Evolutionary conservation across 495 filamentous ascomycete species (phyloP).

Genomic region (Neurospora africana): DNA sequence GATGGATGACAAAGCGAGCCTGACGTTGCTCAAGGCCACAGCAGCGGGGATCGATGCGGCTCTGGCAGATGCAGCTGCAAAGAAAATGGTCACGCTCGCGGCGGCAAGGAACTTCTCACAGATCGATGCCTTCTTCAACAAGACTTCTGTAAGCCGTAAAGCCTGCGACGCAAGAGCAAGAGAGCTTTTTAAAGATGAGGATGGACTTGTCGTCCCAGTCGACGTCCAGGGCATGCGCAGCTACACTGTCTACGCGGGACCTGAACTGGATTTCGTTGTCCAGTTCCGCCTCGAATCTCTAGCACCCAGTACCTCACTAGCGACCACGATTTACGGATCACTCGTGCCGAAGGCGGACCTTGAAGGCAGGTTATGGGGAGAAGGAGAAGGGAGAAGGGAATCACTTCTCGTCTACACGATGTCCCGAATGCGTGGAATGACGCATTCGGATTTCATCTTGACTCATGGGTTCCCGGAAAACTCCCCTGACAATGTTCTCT

Average conservation of each 20-base stretch:
- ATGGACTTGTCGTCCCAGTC: too few species aligned
- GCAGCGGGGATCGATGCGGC: too few species aligned
- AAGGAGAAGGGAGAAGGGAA: background rate
- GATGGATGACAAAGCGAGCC: too few species aligned
- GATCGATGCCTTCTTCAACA: conserved; percentile 28
- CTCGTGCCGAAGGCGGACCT: background rate
- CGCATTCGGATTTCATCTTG: background rate
- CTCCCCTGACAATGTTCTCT: background rate
- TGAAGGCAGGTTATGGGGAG: background rate
- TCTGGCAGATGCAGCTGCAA: too few species aligned
- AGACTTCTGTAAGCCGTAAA: conserved; percentile 27
- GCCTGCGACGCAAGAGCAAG: conserved; percentile 25
- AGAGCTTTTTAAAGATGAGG: too few species aligned
- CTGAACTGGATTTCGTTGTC: conserved; percentile 26
- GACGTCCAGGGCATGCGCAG: conserved; percentile 31
- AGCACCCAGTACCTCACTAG: background rate
- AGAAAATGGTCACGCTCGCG: too few species aligned
- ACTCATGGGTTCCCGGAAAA: conserved; percentile 4
- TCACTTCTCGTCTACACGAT: conserved; percentile 2
- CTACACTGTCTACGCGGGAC: conserved; percentile 35
- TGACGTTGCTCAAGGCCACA: too few species aligned
- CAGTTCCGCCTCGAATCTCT: conserved; percentile 33
- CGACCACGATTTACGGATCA: background rate
- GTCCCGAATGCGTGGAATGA: background rate
- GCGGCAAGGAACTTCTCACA: too few species aligned